Evolutionary conservation across 768 basidiomycete genomes (phyloP), one percentile per base, ranked within the genome.

Genomic region (Leccinum subgranulosum): DNA sequence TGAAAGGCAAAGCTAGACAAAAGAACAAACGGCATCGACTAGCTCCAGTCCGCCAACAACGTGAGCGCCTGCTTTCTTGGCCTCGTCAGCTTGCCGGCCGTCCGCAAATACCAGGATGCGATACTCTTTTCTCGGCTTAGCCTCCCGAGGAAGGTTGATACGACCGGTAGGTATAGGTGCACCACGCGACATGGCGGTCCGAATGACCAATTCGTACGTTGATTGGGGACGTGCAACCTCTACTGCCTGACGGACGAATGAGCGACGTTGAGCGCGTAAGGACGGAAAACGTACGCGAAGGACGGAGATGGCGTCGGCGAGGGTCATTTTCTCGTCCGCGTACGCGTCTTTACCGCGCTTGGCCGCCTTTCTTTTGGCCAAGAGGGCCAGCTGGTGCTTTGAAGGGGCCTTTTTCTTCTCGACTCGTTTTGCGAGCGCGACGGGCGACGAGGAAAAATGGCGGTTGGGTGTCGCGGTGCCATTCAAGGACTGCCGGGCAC

Each of bases 41-140:
- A 99, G 77, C 66, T 98, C 97, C 46, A 82, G 78, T 28, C 94
- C 96, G 48, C 97, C 97, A 15, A 98, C 92, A 59, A 89, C 83
- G 58, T 93, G 84, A 1, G 95, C 97, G 6, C 97, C 97, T 4
- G 92, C 92, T 45, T 79, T 83, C 72, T 81, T 86, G 0, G 97
- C 97, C 27, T 90, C 86, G 19, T 92, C 90, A 17, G 88, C 92
- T 51, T 82, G 79, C 55, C 84, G 78, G 6, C 92, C 92, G 64
- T 94, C 91, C 4, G 94, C 94, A 66, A 98, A 98, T 29, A 96
- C 94, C n/a, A 97, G 80, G 54, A 98, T 86, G 55, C 82, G 85
- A 59, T 91, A 89, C 64, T 86, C 82, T 33, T 78, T 67, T 64
- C 83, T 85, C 27, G 83, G 72, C 66, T 91, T 92, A 39, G 88